These are phyloP conservation scores for Penicillium thymicola DNA, from an alignment of 2,329 filamentous ascomycete genomes.

Conservation along the genomic window DNA sequence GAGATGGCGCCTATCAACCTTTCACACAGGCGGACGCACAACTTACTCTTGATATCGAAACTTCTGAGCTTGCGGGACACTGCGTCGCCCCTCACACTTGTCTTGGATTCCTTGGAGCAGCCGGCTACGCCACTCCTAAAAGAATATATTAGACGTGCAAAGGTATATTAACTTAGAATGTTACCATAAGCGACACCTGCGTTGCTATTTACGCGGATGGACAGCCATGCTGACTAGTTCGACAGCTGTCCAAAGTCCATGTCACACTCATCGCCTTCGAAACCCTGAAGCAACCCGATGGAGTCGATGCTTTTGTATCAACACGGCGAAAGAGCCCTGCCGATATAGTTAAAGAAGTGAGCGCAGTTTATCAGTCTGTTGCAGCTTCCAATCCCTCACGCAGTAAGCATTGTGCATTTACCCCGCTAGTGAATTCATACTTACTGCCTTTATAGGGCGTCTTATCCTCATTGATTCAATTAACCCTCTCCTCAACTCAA, in stretches of 20 bases:
- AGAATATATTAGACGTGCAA: constrained; percentile 73
- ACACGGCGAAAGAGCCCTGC: constrained; percentile 59
- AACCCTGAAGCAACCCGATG: constrained; percentile 62
- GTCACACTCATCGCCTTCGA: constrained; percentile 76
- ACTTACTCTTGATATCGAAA: constrained; percentile 77
- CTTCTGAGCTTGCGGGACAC: constrained; percentile 74
- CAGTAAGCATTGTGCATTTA: constrained; percentile 23
- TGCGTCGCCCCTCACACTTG: constrained; percentile 79
- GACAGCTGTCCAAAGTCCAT: constrained; percentile 57
- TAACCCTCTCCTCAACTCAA: constrained; percentile 56
- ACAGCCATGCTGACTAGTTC: constrained; percentile 8
- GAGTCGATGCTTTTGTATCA: constrained; percentile 65
- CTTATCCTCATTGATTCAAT: constrained; percentile 80
- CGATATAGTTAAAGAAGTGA: constrained; percentile 59
- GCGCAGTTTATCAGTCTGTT: constrained; percentile 35
- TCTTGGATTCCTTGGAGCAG: constrained; percentile 84
- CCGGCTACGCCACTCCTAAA: constrained; percentile 64
- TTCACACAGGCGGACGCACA: constrained; percentile 74
- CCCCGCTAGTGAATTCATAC: background rate
- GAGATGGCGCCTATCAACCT: constrained; percentile 38
- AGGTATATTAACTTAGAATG: constrained; percentile 48
- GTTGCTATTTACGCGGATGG: background rate
- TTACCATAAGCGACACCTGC: background rate
- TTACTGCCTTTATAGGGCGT: constrained; percentile 50
- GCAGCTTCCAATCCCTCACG: constrained; percentile 21